Base-by-base conservation (phyloP, 1,284 basidiomycete genomes). In the Inonotus hispidus region DNA sequence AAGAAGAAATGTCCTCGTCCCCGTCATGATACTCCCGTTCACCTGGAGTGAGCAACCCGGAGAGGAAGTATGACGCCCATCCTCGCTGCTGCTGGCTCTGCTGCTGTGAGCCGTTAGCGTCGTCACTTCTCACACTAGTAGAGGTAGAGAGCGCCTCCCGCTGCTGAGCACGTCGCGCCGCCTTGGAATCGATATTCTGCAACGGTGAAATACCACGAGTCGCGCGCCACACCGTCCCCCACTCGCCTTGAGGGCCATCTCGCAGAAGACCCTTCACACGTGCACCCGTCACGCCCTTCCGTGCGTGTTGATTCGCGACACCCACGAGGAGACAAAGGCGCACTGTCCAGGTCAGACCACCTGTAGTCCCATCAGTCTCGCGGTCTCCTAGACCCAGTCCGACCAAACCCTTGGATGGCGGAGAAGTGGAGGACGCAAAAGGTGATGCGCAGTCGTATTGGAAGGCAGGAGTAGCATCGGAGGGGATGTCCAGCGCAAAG, bases 401-500 rank as follows among this genome's bases (percentile, higher is more conserved):
- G 1, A 21, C 19, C 6, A 21, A 14, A 10, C 16, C 16, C 8
- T 43, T 43, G 16, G 41, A 43, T n/a, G 38, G 16, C 21, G 47
- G 32, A 25, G 49, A 16, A 41, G 35, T 50, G 21, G 45, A 56
- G 55, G 37, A 55, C 14, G 56, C 61, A 25, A 55, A 46, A 53
- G 65, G 56, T 0, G 59, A 35, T 3, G 45, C 61, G 13, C 84
- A 71, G 49, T 74, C 70, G 1, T 86, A 74, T 69, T 86, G 73
- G 72, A 96, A 96, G 0, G 85, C 88, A 0, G 94, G 94, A 58
- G 89, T 90, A 0, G 88, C 92, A 64, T 95, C 93, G 1, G 86
- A 85, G 0, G 94, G 94, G 61, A 97, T 95, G 69, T 94, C 92
- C 1, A 97, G 82, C 5, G 88, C 79, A 73, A 96, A 96, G 0